Evolutionary conservation across 1,139 yeast genomes (phyloP), one percentile per base, ranked within the genome.

Genomic region (Hansenula sp.): DNA sequence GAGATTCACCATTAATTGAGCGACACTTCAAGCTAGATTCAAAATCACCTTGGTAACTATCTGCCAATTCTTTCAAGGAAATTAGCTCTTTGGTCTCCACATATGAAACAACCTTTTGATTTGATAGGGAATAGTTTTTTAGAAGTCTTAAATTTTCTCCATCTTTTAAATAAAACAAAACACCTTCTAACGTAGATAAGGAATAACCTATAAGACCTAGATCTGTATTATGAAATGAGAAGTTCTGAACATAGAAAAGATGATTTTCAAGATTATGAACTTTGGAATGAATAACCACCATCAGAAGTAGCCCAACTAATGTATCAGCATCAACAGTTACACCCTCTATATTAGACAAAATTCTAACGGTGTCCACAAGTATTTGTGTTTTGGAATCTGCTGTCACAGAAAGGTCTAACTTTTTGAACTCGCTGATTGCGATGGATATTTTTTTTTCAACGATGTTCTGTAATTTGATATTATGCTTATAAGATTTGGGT

Each of bases 101-200:
- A 4, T 74, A 63, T 0, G 69, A 58, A 84, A 90, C 83, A 29
- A 84, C 66, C n/a, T 62, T 62, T 36, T 61, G 63, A 59, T 87
- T 88, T 2, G 61, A 59, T 7, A 59, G 60, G 0, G 93, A 81
- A 8, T 70, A 61, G 0, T 53, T 52, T 2, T 66, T 57, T 38
- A 87, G 62, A 9, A 71, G 70, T 2, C 57, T 48, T n/a, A 68
- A 47, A 36, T 76, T 75, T 1, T 57, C 52, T 1, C 53, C 55
- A 36, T 70, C 67, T 11, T 62, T 62, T 25, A 88, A 70, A 58
- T 85, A 94, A 47, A 68, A 78, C 8, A 89, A 57, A 0, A 89
- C 95, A 0, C 93, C 96, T 57, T 90, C 96, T 38, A 90, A 68
- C 11, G 96, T 88, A 42, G 96, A 84, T 29, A 90, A 54, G 0